Conservation (phyloP, 768 basidiomycete genomes). For the Serpula lacrymans region DNA sequence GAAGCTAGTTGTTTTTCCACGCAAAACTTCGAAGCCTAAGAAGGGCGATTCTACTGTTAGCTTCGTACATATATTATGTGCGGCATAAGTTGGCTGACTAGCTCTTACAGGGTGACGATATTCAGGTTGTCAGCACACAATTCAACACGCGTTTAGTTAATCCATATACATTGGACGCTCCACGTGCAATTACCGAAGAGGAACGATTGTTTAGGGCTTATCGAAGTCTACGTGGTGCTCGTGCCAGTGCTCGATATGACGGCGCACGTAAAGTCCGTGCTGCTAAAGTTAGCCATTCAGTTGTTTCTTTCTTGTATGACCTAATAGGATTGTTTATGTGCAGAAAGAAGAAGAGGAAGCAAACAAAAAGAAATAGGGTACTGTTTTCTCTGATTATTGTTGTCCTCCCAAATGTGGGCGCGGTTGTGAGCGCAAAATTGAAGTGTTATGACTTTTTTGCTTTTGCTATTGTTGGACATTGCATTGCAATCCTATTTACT, state of each 20-base stretch:
- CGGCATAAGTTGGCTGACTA: conserved; percentile 9
- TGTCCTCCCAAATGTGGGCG: too few species aligned
- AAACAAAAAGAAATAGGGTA: conserved; percentile 90
- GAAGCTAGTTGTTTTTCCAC: conserved; percentile 94
- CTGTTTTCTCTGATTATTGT: too few species aligned
- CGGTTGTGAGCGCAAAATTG: too few species aligned
- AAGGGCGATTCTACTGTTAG: conserved; percentile 82
- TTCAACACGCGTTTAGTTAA: conserved; percentile 63
- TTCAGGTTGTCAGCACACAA: conserved; percentile 74
- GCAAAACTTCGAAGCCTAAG: conserved; percentile 93
- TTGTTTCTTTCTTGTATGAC: background rate
- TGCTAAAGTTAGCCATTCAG: conserved; percentile 62
- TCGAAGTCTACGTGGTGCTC: conserved; percentile 80
- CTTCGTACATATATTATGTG: conserved; percentile 1
- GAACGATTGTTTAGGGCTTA: conserved; percentile 90
- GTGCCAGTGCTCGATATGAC: conserved; percentile 79
- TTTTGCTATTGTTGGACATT: too few species aligned
- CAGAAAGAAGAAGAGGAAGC: conserved; percentile 92
- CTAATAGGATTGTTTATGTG: conserved; percentile 15
- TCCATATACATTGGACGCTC: conserved; percentile 68
- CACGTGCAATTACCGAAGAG: conserved; percentile 88
- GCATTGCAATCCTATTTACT: too few species aligned
- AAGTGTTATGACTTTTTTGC: too few species aligned
- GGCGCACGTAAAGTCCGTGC: conserved; percentile 85
- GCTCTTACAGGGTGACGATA: conserved; percentile 68